These are phyloP conservation scores for Alternaria ethzedia DNA, from an alignment of 2,329 filamentous ascomycete genomes.

Conservation along the genomic window DNA sequence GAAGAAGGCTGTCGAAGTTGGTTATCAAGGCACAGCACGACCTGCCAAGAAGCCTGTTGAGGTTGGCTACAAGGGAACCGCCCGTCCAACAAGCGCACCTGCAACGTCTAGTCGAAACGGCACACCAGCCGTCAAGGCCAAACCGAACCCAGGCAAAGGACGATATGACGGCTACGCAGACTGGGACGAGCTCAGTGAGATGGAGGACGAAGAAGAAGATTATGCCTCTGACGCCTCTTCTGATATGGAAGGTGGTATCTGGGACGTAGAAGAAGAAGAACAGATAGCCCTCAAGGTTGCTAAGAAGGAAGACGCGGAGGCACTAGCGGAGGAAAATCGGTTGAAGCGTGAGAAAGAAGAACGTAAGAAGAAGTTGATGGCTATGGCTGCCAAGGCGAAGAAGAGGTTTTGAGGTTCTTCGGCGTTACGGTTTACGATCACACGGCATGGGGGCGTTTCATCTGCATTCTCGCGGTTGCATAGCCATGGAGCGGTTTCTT, in stretches of 20 bases:
- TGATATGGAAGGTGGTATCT: conserved; percentile 79
- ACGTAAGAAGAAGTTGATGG: conserved; percentile 42
- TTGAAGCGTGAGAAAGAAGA: conserved; percentile 45
- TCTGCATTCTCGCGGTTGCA: conserved; percentile 37
- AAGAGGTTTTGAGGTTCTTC: conserved; percentile 32
- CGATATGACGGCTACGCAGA: conserved; percentile 48
- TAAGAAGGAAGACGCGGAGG: conserved; percentile 70
- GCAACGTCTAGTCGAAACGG: conserved; percentile 33
- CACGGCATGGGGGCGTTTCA: conserved; percentile 34
- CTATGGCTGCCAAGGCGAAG: conserved; percentile 40
- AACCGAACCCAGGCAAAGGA: conserved; percentile 38
- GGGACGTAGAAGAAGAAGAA: conserved; percentile 77
- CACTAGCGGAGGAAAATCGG: conserved; percentile 62
- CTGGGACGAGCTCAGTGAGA: conserved; percentile 49
- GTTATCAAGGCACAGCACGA: conserved; percentile 58
- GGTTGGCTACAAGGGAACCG: conserved; percentile 48
- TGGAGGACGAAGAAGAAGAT: conserved; percentile 66
- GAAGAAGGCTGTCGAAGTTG: conserved; percentile 47
- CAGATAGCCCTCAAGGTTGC: conserved; percentile 66
- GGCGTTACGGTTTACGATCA: conserved; percentile 38
- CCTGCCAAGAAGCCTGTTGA: conserved; percentile 45
- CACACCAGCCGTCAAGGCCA: conserved; percentile 38
- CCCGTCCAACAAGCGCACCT: conserved; percentile 31
- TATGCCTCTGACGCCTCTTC: conserved; percentile 72
- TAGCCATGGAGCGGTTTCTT: conserved; percentile 39